phyloP scores from a whole-genome alignment of 2,329 filamentous ascomycete genomes.

The Fusarium aywerte region DNA sequence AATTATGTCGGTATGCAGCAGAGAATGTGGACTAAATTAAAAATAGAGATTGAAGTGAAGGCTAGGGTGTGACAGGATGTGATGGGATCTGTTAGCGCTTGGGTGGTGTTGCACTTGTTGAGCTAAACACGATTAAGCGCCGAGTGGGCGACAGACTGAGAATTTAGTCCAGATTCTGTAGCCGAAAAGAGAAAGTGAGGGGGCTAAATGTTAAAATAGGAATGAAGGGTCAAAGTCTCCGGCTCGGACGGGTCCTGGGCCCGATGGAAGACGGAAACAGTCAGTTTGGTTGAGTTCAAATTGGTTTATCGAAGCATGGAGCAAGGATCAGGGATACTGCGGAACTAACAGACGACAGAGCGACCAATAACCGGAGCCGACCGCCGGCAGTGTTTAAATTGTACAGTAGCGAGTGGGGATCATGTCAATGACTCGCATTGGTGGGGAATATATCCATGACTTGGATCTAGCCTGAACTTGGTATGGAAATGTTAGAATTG shows the following conservation, averaged over 20 bases:
- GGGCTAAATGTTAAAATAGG: conserved; percentile 28
- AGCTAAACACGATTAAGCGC: conserved; percentile 43
- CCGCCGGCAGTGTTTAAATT: conserved; percentile 36
- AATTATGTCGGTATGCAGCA: conserved; percentile 36
- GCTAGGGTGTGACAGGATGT: conserved; percentile 39
- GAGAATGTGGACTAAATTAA: conserved; percentile 49
- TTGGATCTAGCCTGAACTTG: conserved; percentile 28
- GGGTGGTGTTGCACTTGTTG: conserved; percentile 31
- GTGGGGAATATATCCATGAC: conserved; percentile 31
- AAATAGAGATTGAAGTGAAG: conserved; percentile 48
- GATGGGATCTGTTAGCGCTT: conserved; percentile 44
- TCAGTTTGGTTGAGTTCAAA: neutral
- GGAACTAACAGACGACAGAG: conserved; percentile 26
- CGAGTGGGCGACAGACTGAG: conserved; percentile 7
- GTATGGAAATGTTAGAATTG: conserved; percentile 16
- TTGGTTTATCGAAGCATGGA: conserved; percentile 16
- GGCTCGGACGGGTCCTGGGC: conserved; percentile 14
- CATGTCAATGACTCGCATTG: conserved; percentile 46
- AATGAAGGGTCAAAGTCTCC: conserved; percentile 27
- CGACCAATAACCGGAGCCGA: conserved; percentile 31
- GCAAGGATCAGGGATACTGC: conserved; percentile 33
- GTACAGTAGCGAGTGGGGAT: conserved; percentile 24
- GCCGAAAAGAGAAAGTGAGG: conserved; percentile 14
- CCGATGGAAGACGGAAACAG: conserved; percentile 13
- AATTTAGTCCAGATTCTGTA: conserved; percentile 47